Evolutionary conservation across 1,284 basidiomycete genomes (phyloP), one percentile per base, ranked within the genome.

Genomic region (Sphagnurus paluster): DNA sequence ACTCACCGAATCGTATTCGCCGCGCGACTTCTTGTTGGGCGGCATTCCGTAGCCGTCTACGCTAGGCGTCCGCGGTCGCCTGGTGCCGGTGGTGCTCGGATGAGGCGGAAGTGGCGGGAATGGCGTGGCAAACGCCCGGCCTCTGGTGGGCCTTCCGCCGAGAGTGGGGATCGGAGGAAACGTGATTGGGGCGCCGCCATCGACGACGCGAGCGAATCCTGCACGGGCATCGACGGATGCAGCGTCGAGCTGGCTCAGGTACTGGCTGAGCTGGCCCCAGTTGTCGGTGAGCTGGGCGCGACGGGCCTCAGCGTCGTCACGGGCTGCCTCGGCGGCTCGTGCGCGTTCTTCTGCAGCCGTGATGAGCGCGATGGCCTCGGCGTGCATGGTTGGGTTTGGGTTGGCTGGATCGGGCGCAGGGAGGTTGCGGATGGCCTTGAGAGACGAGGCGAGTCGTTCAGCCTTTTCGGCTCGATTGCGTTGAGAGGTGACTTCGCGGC

Each of bases 271-370:
- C 50, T 79, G 74, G 1, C 60, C 42, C 81, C 82, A 87, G 21
- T 68, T 67, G 23, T 82, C 76, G 32, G 70, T 60, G 40, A 83
- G 56, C 44, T 71, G 61, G 46, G 72, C 67, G 52, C 76, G 61
- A 6, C 77, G 71, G 2, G 76, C 71, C 23, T 79, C 74, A 6
- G 77, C 74, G 2, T 84, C 82, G 52, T 83, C 82, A 41, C 78
- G 70, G 4, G 72, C 74, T 20, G 65, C 58, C 61, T 86, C 79
- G 9, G 77, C 75, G 42, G 66, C 65, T 23, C 71, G 66, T 1
- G 72, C 66, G 42, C 76, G 76, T 25, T 69, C 67, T 50, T 84
- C 79, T 47, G 67, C 74, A 2, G 82, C 76, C 17, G 57, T 55
- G 5, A 71, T 42, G 46, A 65, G 36, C 59, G 56, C 63, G 66